A percentile compares a stretch with the other conserved stretches of the same genome.
Conservation (phyloP, 805 yeast genomes). For the Kodamaea jinghongensis region DNA sequence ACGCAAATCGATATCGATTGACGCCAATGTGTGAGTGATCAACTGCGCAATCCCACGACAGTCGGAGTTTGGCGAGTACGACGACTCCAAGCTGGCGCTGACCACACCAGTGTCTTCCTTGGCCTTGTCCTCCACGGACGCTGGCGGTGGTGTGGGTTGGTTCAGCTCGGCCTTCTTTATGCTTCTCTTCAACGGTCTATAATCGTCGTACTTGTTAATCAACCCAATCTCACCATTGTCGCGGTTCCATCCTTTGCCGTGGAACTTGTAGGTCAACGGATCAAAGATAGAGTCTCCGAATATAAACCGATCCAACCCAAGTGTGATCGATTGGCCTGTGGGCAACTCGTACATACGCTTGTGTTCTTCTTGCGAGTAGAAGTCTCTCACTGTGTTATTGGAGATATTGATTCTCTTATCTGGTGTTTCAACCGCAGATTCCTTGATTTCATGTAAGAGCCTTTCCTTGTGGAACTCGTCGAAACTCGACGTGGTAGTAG, state of each 20-base stretch:
- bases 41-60: slow-evolving; percentile 57
- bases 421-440: slow-evolving; percentile 58
- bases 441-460: slow-evolving; percentile 72
- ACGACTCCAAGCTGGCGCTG: slow-evolving; percentile 3
- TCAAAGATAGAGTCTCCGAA: slow-evolving; percentile 73
- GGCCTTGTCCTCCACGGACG: slow-evolving; percentile 8
- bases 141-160: slow-evolving; percentile 25
- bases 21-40: slow-evolving; percentile 51
- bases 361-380: slow-evolving; percentile 25
- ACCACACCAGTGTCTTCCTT: slow-evolving; percentile 3
- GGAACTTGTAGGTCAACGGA: slow-evolving; percentile 47
- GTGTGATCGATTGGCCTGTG: slow-evolving; percentile 64
- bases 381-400: slow-evolving; percentile 23
- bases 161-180: slow-evolving; percentile 44
- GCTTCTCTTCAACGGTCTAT: slow-evolving; percentile 66
- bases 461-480: slow-evolving; percentile 55
- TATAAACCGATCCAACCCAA: slow-evolving; percentile 57
- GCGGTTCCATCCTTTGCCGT: slow-evolving; percentile 28
- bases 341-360: slow-evolving; percentile 69
- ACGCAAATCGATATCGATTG: slow-evolving; percentile 76
- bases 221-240: slow-evolving; percentile 54
- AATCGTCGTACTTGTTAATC: slow-evolving; percentile 53
- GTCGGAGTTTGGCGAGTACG: slow-evolving; percentile 7
- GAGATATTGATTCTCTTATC: slow-evolving; percentile 28
- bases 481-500: slow-evolving; percentile 45